phyloP scores from a whole-genome alignment of 257 asterid genomes.

The Anisodus tanguticus region DNA sequence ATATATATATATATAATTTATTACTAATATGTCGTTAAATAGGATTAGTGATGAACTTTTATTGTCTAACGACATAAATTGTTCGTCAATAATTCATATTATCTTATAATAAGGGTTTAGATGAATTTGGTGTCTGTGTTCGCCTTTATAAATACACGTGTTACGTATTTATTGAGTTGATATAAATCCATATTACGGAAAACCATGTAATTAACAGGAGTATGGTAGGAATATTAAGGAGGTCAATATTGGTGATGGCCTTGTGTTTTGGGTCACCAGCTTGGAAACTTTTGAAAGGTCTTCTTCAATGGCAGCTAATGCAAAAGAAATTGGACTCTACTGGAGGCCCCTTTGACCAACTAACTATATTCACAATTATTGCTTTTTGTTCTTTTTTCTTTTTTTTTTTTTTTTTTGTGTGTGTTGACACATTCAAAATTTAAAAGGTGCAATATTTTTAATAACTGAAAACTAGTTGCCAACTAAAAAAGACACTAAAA shows the following conservation, averaged over 20 bases:
- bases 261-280: background rate
- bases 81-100: background rate
- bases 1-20: background rate
- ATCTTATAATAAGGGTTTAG: background rate
- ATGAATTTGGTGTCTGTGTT: accelerated
- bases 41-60: accelerated
- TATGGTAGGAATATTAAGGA: no score
- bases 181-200: background rate
- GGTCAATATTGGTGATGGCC: constrained; percentile 18
- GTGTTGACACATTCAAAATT: background rate
- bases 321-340: background rate
- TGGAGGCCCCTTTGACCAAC: background rate
- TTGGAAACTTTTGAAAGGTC: background rate
- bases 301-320: constrained; percentile 29
- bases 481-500: background rate
- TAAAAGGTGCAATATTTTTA: background rate
- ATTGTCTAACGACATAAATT: accelerated
- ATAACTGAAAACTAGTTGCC: constrained; percentile 6
- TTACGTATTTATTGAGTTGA: background rate
- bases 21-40: accelerated
- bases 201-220: background rate
- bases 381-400: background rate
- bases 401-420: background rate
- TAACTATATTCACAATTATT: background rate
- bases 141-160: accelerated